Percentiles rank a stretch among this genome's conserved stretches.
Conservation (phyloP, 371 early-diverging fungal genomes). For the Blastocladiella emersonii region DNA sequence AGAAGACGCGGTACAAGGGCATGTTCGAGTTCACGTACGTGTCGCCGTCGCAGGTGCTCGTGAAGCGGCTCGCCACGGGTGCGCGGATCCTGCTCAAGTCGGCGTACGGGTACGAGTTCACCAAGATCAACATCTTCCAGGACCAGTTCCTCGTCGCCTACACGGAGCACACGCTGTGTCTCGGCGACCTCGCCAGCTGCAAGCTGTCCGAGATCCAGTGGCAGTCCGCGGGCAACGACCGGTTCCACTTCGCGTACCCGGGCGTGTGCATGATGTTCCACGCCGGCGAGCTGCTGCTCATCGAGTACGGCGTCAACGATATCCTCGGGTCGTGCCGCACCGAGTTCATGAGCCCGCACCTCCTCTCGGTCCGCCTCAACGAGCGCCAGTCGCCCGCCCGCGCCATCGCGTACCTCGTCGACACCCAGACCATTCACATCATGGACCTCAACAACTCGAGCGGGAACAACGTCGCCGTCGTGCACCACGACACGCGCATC, state of each 20-base stretch:
- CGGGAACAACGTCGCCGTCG: slow-evolving; percentile 19
- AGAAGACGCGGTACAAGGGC: slow-evolving; percentile 34
- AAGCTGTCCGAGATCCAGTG: slow-evolving; percentile 39
- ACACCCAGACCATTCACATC: slow-evolving; percentile 34
- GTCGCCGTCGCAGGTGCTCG: slow-evolving; percentile 36
- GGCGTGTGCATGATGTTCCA: slow-evolving; percentile 41
- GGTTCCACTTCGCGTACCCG: slow-evolving; percentile 35
- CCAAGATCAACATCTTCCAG: slow-evolving; percentile 41
- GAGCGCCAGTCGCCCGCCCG: slow-evolving; percentile 27
- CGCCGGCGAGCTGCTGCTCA: slow-evolving; percentile 35
- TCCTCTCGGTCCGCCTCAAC: slow-evolving; percentile 28
- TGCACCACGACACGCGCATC: slow-evolving; percentile 31
- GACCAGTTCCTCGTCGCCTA: slow-evolving; percentile 38
- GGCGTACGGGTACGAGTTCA: slow-evolving; percentile 37
- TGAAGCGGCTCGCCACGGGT: slow-evolving; percentile 39
- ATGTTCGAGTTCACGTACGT: slow-evolving; percentile 45
- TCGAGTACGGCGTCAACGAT: slow-evolving; percentile 44
- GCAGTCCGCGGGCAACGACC: slow-evolving; percentile 29
- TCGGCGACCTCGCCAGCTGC: slow-evolving; percentile 36
- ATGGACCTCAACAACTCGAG: slow-evolving; percentile 19
- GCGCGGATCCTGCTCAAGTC: slow-evolving; percentile 37
- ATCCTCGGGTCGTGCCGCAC: slow-evolving; percentile 36
- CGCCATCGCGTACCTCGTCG: slow-evolving; percentile 34
- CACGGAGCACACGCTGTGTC: slow-evolving; percentile 34
- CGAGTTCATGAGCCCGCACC: slow-evolving; percentile 39